Evolutionary conservation across 257 asterid species (phyloP).

Genomic region (Catharanthus roseus): DNA sequence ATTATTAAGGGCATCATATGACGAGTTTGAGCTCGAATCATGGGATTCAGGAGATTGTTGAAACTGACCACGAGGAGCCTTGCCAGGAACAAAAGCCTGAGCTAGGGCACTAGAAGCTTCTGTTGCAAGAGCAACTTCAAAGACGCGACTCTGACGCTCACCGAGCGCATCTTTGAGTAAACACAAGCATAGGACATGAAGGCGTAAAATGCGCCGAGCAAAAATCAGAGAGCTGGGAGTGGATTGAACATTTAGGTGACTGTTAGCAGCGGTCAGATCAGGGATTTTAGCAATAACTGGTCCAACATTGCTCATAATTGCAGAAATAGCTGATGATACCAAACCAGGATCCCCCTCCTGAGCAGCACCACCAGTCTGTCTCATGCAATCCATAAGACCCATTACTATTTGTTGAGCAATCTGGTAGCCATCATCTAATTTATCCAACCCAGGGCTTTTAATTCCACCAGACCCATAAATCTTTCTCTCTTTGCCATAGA

Average conservation of each 20-base stretch:
- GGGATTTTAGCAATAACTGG: constrained; percentile 72
- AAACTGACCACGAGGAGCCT: constrained; percentile 67
- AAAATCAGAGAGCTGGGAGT: constrained; percentile 53
- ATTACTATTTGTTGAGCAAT: constrained; percentile 75
- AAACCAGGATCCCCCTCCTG: constrained; percentile 98
- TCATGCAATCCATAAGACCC: constrained; percentile 95
- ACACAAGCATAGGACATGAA: constrained; percentile 74
- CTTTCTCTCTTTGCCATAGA: constrained; percentile 72
- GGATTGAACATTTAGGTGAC: constrained; percentile 42
- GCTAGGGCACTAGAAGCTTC: constrained; percentile 81
- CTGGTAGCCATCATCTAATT: constrained; percentile 65
- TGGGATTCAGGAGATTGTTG: constrained; percentile 69
- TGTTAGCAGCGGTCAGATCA: constrained; percentile 47
- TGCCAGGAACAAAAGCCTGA: constrained; percentile 67
- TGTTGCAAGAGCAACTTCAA: constrained; percentile 92
- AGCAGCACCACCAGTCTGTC: constrained; percentile 99
- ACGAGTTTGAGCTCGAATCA: constrained; percentile 46
- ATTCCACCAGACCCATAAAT: constrained; percentile 46
- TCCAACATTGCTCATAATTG: constrained; percentile 70
- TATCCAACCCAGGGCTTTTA: constrained; percentile 54
- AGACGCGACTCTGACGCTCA: constrained; percentile 96
- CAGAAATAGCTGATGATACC: constrained; percentile 93
- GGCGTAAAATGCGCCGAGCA: constrained; percentile 69
- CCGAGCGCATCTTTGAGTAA: constrained; percentile 95
- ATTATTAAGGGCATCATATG: constrained; percentile 48